These are phyloP conservation scores for Hanseniaspora opuntiae DNA, from an alignment of 805 yeast species.

Conservation along the genomic window DNA sequence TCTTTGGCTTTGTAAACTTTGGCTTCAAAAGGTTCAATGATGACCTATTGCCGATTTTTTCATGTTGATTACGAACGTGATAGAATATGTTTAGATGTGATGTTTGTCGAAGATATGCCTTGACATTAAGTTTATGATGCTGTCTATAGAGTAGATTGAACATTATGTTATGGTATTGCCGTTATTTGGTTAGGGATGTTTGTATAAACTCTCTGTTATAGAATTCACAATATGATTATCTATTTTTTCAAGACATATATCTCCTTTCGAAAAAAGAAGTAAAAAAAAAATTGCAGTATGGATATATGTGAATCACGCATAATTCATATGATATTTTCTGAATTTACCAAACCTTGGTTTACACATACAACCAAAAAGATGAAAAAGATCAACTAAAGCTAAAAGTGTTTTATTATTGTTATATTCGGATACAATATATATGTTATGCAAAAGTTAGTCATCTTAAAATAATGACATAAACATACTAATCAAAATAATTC, in stretches of 20 bases:
- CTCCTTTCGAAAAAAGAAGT: no score
- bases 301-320: no score
- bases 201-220: no score
- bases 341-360: no score
- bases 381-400: no score
- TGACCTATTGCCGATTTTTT: neutral
- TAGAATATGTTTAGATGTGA: neutral
- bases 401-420: neutral
- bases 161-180: neutral
- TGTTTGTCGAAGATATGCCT: neutral
- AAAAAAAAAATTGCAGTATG: no score
- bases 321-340: no score
- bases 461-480: neutral
- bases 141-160: neutral
- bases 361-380: no score
- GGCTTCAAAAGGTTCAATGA: constrained; percentile 22
- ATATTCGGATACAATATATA: no score
- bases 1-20: constrained; percentile 24
- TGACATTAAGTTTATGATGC: neutral
- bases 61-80: neutral
- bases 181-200: neutral
- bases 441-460: neutral
- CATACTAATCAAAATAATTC: neutral
- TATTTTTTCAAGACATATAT: no score
- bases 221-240: no score